Percentiles rank a stretch among this genome's conserved stretches.
Conservation (phyloP, 116 monocot species). For the Cymodocea nodosa region DNA sequence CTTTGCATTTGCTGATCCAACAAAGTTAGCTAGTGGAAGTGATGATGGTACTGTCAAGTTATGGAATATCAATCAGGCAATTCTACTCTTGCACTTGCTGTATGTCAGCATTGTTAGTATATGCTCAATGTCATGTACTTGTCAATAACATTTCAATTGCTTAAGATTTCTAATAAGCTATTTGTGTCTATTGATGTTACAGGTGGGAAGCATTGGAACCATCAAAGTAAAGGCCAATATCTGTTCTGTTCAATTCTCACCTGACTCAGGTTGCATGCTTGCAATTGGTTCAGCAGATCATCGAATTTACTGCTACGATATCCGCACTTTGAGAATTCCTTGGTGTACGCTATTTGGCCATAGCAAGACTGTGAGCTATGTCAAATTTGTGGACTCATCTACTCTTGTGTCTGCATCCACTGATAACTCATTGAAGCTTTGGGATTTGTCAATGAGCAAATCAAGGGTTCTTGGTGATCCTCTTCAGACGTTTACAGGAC, state of each 20-base stretch:
- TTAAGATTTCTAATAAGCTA: too few species aligned
- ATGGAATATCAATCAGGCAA: constrained; percentile 99
- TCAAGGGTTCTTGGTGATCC: constrained; percentile 32
- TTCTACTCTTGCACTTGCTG: constrained; percentile 83
- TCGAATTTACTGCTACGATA: constrained; percentile 66
- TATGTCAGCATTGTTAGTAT: constrained; percentile 74
- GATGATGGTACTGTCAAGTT: constrained; percentile 97
- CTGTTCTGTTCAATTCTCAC: constrained; percentile 87
- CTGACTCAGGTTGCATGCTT: constrained; percentile 24
- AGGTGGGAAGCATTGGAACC: constrained; percentile 75
- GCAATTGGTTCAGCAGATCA: constrained; percentile 90
- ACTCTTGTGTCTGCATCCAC: constrained; percentile 77
- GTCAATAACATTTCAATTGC: too few species aligned
- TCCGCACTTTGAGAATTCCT: constrained; percentile 51
- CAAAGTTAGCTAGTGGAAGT: constrained; percentile 84
- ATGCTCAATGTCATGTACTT: constrained; percentile 4
- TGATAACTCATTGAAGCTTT: constrained; percentile 72
- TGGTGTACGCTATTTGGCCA: constrained; percentile 53
- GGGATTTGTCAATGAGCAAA: constrained; percentile 45
- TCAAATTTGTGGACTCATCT: constrained; percentile 66
- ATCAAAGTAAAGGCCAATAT: constrained; percentile 87
- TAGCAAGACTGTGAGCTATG: constrained; percentile 83
- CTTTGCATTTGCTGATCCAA: constrained; percentile 69
- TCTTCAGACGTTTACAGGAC: constrained; percentile 64
- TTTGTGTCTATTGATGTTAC: constrained; percentile 9